Percentiles rank a stretch among this genome's conserved stretches.
These are phyloP conservation scores for Spizellomyces punctatus DNA, from an alignment of 192 early-diverging fungal species.

Conservation along the genomic window DNA sequence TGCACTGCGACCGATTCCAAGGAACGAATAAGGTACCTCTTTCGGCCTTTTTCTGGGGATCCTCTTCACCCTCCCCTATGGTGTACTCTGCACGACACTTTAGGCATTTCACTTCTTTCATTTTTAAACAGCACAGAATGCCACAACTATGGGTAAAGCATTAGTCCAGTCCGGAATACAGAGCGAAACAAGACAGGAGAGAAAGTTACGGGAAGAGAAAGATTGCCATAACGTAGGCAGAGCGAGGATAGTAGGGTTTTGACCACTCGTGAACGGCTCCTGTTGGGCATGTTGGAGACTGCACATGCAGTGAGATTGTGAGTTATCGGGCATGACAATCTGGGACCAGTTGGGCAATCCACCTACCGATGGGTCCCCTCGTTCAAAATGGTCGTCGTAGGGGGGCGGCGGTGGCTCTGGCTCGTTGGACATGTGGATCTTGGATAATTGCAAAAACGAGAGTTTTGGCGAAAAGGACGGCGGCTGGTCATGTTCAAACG, in stretches of 20 bases:
- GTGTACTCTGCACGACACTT: slow-evolving; percentile 12
- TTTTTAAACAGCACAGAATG: slow-evolving; percentile 22
- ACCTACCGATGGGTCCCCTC: no score
- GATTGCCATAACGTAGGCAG: slow-evolving; percentile 15
- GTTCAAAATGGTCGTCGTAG: no score
- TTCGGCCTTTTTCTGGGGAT: slow-evolving; percentile 22
- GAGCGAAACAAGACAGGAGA: neutral
- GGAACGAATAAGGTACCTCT: no score
- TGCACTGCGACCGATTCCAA: neutral
- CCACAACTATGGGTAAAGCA: slow-evolving; percentile 2
- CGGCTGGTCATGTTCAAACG: no score
- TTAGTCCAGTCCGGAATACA: neutral
- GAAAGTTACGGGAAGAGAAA: slow-evolving; percentile 15
- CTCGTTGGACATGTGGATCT: no score
- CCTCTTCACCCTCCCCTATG: slow-evolving; percentile 17
- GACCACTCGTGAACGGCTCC: slow-evolving; percentile 12
- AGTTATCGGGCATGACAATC: no score
- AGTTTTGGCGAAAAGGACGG: no score
- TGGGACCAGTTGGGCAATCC: no score
- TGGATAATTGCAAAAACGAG: no score
- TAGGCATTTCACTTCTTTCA: slow-evolving; percentile 18
- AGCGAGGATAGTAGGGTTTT: slow-evolving; percentile 23
- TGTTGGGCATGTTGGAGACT: neutral
- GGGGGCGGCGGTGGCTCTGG: no score
- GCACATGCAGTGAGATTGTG: neutral